These are phyloP conservation scores for Gentiana dahurica DNA, from an alignment of 257 asterid species.

Conservation along the genomic window DNA sequence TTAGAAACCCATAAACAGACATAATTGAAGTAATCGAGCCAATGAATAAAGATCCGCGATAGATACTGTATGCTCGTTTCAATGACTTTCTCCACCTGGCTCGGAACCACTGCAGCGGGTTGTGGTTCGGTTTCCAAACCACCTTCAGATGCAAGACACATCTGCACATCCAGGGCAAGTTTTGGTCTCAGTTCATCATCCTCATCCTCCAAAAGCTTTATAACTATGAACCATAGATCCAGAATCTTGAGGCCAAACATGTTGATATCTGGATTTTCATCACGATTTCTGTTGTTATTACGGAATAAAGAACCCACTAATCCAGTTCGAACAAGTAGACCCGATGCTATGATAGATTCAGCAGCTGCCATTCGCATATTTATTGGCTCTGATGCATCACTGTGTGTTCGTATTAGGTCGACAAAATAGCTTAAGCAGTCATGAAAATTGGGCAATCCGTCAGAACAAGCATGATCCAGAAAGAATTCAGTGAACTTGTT, in stretches of 20 bases:
- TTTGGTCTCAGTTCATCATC: constrained; percentile 58
- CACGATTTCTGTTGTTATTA: constrained; percentile 20
- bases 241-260: constrained; percentile 46
- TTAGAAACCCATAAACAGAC: constrained; percentile 58
- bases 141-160: constrained; percentile 23
- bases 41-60: constrained; percentile 52
- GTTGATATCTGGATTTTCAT: constrained; percentile 19
- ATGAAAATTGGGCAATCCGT: constrained; percentile 28
- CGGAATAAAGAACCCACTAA: constrained; percentile 36
- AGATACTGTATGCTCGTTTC: constrained; percentile 67
- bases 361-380: constrained; percentile 83
- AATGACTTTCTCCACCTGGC: constrained; percentile 88
- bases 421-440: constrained; percentile 48
- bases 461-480: constrained; percentile 28
- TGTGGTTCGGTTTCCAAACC: constrained; percentile 9
- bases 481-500: constrained; percentile 39
- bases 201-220: constrained; percentile 92
- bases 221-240: constrained; percentile 57
- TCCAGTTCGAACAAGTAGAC: constrained; percentile 46
- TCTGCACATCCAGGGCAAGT: constrained; percentile 71
- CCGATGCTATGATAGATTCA: constrained; percentile 80
- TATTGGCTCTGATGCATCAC: constrained; percentile 69
- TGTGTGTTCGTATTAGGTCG: constrained; percentile 39
- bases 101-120: constrained; percentile 29
- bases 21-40: constrained; percentile 53